Base-by-base conservation (phyloP, 139 green algal genomes). In the Picochlorum sp. region DNA sequence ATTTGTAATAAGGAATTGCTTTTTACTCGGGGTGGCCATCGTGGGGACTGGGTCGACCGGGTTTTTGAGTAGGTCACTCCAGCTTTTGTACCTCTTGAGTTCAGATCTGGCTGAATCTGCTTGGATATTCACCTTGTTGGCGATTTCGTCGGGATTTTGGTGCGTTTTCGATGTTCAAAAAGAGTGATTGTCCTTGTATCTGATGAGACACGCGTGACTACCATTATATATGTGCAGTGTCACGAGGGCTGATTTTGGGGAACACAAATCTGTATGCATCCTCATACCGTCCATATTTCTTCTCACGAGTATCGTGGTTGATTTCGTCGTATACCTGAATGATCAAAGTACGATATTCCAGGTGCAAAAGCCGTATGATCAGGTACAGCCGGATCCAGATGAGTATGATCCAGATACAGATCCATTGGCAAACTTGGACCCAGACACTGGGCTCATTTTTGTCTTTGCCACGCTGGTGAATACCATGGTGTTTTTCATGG, bases 71-170 rank as follows among this genome's bases (percentile, higher is more conserved):
- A 62, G 57, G 24, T 9, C 21, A 15, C 23, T 59, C 13, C 13
- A 23, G 51, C 21, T 34, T 11, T 31, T 59, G n/a, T 84, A 76
- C 63, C 77, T 84, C 56, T 78, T 84, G 54, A 81, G 81, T 61
- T 61, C 72, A 9, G 65, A 84, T 45, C 11, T 83, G 4, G 76
- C 76, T 15, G 67, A 79, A 4, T 57, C 52, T n/a, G 65, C 34
- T 34, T 77, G 63, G 31, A 62, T 79, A 16, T 74, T 68, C 14
- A 76, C 77, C 38, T 62, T 85, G 20, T 66, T 85, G 30, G 14
- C 56, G 1, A 73, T 85, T 38, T 70, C 78, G 15, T 71, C 78
- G 11, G 78, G 78, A 13, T 80, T 66, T 54, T 85, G 77, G 77
- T 83, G n/a, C n/a, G 31, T 6, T 51, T 16, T 14, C 2, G 23